Base-by-base conservation (phyloP, 2,329 filamentous ascomycete genomes). In the Fusarium scirpi region DNA sequence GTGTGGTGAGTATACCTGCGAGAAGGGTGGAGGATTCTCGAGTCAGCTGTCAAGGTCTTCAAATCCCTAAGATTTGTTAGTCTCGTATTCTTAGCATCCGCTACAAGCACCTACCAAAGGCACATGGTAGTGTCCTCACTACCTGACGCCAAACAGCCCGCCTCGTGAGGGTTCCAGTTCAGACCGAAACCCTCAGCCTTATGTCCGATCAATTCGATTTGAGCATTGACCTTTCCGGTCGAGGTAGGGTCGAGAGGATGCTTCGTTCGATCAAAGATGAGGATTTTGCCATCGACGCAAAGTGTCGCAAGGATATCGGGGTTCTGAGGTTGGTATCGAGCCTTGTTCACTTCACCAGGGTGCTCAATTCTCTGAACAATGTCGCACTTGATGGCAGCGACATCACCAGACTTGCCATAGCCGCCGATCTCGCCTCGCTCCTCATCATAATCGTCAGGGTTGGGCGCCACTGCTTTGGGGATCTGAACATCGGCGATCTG, bases 301-400 rank as follows among this genome's bases (percentile, higher is more conserved):
- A 98, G 91, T 0, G 96, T 98, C 5, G 96, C 96, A 75, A 99
- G 97, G 62, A 99, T 90, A 76, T 99, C 94, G 8, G 95, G 94
- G 77, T 99, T 99, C 80, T 98, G 95, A 15, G 96, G 96, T 81
- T 98, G 94, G 79, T 98, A 98, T 73, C 96, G 91, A 18, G 96
- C 97, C 84, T 98, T 99, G 86, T 99, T 99, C 78, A 99, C 94
- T 81, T 99, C 96, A 69, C 93, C 93, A 18, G 94, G 94, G 79
- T 99, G 96, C 79, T 97, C 92, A 78, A 99, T 99, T 81, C 93
- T 96, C 81, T 99, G 96, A 54, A 96, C 91, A 76, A 99, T 92
- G 71, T 92, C 92, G 85, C 97, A 97, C 76, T 93, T 94, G 80
- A 98, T 91, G 44, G 89, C 85, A 22, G 90, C 86, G 24, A 90